A percentile compares a stretch with the other conserved stretches of the same genome.
phyloP scores from a whole-genome alignment of 1,284 basidiomycete genomes.

The Ustilago hordei region DNA sequence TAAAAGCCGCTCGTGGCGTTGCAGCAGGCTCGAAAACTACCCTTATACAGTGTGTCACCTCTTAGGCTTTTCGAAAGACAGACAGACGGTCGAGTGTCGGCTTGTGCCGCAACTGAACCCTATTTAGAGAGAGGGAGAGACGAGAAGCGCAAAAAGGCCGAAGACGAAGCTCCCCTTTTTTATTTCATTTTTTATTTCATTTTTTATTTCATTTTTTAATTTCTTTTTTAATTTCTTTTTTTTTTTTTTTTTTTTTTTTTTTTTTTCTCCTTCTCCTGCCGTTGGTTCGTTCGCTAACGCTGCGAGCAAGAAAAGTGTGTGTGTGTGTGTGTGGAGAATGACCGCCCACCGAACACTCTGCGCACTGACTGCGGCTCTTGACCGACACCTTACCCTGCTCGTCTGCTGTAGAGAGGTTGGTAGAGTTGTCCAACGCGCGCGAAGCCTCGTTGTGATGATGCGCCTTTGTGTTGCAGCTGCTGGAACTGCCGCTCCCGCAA shows the following conservation, averaged over 20 bases:
- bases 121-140: neutral
- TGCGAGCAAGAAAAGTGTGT: neutral
- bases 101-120: neutral
- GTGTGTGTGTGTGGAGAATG: neutral
- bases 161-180: neutral
- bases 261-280: neutral
- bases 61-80: neutral
- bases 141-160: constrained; percentile 4
- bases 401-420: neutral
- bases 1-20: constrained; percentile 16
- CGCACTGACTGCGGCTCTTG: constrained; percentile 28
- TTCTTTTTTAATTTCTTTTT: neutral
- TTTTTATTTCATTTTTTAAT: neutral
- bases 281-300: constrained; percentile 21
- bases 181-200: neutral
- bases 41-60: neutral
- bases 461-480: neutral
- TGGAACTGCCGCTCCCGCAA: constrained; percentile 31
- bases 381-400: constrained; percentile 17
- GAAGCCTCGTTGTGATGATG: neutral
- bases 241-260: neutral
- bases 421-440: constrained; percentile 4
- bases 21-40: neutral
- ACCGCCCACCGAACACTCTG: neutral
- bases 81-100: neutral